Conservation (phyloP, 495 filamentous ascomycete species). For the Parachaetomium inaequale region DNA sequence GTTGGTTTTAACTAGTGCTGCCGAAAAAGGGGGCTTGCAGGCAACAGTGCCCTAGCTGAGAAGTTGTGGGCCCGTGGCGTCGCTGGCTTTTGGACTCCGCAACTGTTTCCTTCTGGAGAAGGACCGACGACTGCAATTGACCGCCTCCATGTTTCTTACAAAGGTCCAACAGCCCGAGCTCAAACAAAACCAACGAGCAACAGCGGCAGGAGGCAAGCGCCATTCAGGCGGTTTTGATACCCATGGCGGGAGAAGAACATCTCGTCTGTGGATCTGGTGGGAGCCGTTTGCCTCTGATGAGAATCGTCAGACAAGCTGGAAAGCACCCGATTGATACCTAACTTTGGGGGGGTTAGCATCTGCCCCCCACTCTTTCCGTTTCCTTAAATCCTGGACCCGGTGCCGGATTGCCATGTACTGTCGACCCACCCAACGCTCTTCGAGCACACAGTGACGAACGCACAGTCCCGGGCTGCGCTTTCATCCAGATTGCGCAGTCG, state of each 20-base stretch:
- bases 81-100: neutral
- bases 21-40: constrained; percentile 9
- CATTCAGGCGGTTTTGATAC: neutral
- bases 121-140: neutral
- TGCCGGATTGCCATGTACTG: constrained; percentile 2
- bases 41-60: constrained; percentile 11
- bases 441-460: neutral
- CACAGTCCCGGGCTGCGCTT: constrained; percentile 8
- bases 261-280: too few relatives aligned
- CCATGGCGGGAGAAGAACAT: neutral
- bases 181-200: too few relatives aligned
- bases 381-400: neutral
- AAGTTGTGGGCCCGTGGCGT: constrained; percentile 4
- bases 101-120: constrained; percentile 17
- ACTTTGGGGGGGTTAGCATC: too few relatives aligned
- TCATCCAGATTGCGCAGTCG: constrained; percentile 31
- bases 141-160: too few relatives aligned
- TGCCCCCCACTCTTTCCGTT: constrained; percentile 5
- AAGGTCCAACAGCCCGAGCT: too few relatives aligned
- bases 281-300: neutral
- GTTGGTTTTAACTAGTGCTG: neutral
- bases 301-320: neutral
- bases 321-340: constrained; percentile 2
- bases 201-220: neutral
- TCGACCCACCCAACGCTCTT: neutral